These are phyloP conservation scores for Fraxinus albicans DNA, from an alignment of 305 asterid genomes.

Conservation along the genomic window DNA sequence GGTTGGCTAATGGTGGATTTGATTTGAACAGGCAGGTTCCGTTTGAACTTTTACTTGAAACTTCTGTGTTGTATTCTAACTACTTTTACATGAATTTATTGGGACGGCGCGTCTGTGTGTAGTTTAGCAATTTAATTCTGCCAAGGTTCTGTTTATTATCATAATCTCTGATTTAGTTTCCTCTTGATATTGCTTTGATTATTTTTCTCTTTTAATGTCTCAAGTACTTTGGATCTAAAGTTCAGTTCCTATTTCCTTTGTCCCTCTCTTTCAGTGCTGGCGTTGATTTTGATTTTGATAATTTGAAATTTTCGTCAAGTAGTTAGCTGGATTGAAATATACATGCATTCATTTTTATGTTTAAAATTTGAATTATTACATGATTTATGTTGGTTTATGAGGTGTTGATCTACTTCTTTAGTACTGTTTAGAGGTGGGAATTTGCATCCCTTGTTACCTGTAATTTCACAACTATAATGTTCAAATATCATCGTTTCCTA, in stretches of 20 bases:
- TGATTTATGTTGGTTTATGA: background rate
- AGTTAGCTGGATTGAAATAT: background rate
- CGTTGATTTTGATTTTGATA: background rate
- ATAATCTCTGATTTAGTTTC: background rate
- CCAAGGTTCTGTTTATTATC: background rate
- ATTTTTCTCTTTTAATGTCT: background rate
- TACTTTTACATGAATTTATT: background rate
- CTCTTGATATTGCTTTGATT: background rate
- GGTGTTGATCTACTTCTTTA: background rate
- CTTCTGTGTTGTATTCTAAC: background rate
- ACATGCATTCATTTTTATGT: background rate
- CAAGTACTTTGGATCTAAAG: background rate
- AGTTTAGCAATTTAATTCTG: conserved; percentile 15
- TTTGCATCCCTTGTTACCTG: background rate
- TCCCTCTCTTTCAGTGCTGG: background rate
- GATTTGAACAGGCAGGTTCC: background rate
- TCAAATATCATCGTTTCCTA: too few relatives aligned
- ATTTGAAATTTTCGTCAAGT: background rate
- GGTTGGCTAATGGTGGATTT: background rate
- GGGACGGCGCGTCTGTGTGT: background rate
- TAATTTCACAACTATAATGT: too few relatives aligned
- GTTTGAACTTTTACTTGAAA: background rate
- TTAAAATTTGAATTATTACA: background rate
- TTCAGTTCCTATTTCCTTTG: background rate
- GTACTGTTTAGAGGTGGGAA: background rate